Evolutionary conservation across 192 early-diverging fungal genomes (phyloP).

Genomic region (Mortierella claussenii): DNA sequence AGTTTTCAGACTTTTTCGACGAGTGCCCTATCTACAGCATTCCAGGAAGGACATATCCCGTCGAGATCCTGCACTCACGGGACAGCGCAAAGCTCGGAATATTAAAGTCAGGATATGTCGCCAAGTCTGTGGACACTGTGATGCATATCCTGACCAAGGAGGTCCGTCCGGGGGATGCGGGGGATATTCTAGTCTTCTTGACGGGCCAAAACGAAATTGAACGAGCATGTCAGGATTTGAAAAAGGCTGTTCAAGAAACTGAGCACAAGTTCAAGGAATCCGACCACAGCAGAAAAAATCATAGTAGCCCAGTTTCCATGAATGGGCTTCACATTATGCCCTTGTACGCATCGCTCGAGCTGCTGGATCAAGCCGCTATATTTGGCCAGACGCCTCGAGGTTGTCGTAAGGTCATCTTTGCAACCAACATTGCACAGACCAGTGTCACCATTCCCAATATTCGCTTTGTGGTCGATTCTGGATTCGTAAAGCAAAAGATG

Average conservation of each 20-base stretch:
- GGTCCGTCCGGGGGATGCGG: conserved; percentile 63
- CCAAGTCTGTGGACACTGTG: conserved; percentile 77
- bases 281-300: background rate
- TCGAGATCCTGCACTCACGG: conserved; percentile 60
- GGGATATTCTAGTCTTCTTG: conserved; percentile 95
- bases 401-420: conserved; percentile 91
- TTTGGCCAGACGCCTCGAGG: conserved; percentile 81
- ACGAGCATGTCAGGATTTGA: conserved; percentile 70
- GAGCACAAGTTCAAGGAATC: conserved; percentile 27
- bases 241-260: conserved; percentile 62
- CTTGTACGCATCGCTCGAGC: conserved; percentile 81
- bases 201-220: conserved; percentile 98
- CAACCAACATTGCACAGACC: conserved; percentile 94
- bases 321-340: conserved; percentile 60
- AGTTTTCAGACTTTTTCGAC: conserved; percentile 85
- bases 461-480: conserved; percentile 93
- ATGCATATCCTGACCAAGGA: conserved; percentile 83
- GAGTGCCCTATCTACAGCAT: conserved; percentile 81
- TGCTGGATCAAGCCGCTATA: conserved; percentile 86
- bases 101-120: conserved; percentile 76
- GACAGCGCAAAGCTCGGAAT: conserved; percentile 66
- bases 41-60: conserved; percentile 74
- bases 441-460: conserved; percentile 78
- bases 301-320: conserved; percentile 23
- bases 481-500: conserved; percentile 94